Base-by-base conservation (phyloP, 1,284 basidiomycete genomes). In the Boletus hoseneyae region DNA sequence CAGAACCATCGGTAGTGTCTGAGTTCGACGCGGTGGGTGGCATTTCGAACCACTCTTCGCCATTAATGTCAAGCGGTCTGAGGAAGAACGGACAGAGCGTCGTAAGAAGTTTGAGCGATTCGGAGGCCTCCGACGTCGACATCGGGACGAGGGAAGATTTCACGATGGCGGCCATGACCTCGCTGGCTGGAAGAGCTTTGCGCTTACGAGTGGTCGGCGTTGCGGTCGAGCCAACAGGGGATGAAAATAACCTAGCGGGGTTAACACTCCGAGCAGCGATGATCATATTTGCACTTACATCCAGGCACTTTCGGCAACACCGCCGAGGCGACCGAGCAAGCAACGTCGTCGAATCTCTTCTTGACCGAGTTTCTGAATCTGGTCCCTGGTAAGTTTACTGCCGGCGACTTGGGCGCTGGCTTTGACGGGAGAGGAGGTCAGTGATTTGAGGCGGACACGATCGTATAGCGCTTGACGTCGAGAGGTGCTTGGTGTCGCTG, bases 221-320 rank as follows among this genome's bases (percentile, higher is more conserved):
- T 4, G 76, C 66, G 10, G 75, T 69, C 7, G 76, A 68, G 7
- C 77, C 75, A 6, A 76, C 74, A 1, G 77, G 73, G 30, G 71
- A 72, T 6, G 86, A 83, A 67, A 90, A 90, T 39, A 87, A 67
- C 84, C 85, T 61, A 30, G 45, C n/a, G 9, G 18, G 6, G 38
- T 48, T 12, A 27, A 27, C 29, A 42, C 2, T 13, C 1, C n/a
- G 12, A 39, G 32, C 5, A 5, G 1, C 6, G 18, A 36, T 12
- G 1, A 21, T 7, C 1, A 15, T 13, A 19, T 23, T 47, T 30
- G 42, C 29, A 72, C 83, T 65, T 60, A 86, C 88, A 90, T 90
- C 87, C 88, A 90, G n/a, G 85, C 77, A 54, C 87, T 86, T 63
- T 90, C 87, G n/a, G 87, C 88, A 18, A 90, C 77, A 12, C 84